Base-by-base conservation (phyloP, 148 eudicot species). In the Heliamphora exappendiculata region DNA sequence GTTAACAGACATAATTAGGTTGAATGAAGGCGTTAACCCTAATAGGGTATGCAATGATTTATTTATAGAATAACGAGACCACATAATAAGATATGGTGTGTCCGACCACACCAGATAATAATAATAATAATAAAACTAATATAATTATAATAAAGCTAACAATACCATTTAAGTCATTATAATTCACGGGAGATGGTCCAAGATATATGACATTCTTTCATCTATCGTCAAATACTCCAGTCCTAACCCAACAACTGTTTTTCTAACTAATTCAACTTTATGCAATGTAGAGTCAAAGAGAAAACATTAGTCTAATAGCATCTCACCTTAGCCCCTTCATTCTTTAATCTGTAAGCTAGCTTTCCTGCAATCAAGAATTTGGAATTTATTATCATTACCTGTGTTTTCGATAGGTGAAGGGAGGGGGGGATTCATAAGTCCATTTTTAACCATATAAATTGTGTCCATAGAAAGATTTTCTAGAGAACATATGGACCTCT, bases 291-390 rank as follows among this genome's bases (percentile, higher is more conserved):
- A n/a, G n/a, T n/a, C n/a, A n/a, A n/a, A n/a, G n/a, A n/a, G n/a
- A n/a, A 0, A 63, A 60, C 44, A 67, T 59, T 42, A 36, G 17
- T 50, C 22, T 42, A 73, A 57, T 2, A 39, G 64, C 33, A 75
- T 67, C 86, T 79, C 76, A 95, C 99, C 90, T 91, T 95, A 45
- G 97, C 88, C 45, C 97, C 99, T 78, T 85, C 91, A 74, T 87
- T 91, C 86, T 88, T 95, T 88, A 95, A 88, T 67, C 97, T 88
- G 82, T 89, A 72, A 58, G 97, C 97, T 85, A 95, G 83, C 90
- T 95, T 95, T 58, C 99, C 99, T 95, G 89, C 85, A 89, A 75
- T 37, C 19, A 54, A 74, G 49, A 58, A 78, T 41, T 59, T 34
- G 14, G 17, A 64, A 74, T 65, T 69, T 78, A 75, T 29, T 9